Evolutionary conservation across 1,139 yeast genomes (phyloP).

Genomic region (Suhomyces maxii): DNA sequence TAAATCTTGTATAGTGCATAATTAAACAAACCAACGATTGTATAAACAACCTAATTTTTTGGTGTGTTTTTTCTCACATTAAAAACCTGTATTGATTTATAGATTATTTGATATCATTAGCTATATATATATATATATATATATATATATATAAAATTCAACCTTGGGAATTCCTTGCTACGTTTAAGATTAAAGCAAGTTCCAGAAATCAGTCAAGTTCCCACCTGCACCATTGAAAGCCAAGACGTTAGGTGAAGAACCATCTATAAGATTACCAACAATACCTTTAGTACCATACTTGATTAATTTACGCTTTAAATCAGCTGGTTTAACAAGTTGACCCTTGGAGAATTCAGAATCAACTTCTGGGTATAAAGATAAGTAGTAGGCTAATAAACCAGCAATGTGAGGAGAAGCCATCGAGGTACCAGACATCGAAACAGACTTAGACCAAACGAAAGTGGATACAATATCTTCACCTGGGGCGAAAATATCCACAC

Average conservation of each 20-base stretch:
- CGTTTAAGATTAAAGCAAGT: background rate
- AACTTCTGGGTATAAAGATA: constrained; percentile 42
- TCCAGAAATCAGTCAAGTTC: constrained; percentile 25
- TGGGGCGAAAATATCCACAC: constrained; percentile 49
- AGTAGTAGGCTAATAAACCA: constrained; percentile 42
- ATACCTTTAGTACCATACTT: constrained; percentile 39
- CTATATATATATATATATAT: too few species aligned
- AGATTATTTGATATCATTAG: background rate
- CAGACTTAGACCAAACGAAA: constrained; percentile 37
- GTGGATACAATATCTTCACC: constrained; percentile 45
- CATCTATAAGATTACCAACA: constrained; percentile 23
- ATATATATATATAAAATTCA: background rate
- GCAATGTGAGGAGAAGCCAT: constrained; percentile 49
- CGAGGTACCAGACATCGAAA: constrained; percentile 43
- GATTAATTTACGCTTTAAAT: constrained; percentile 37
- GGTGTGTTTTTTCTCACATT: too few species aligned
- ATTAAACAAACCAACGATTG: too few species aligned
- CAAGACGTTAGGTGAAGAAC: constrained; percentile 23
- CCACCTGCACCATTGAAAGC: constrained; percentile 29
- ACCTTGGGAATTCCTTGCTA: background rate
- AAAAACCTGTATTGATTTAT: background rate
- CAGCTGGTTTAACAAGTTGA: constrained; percentile 29
- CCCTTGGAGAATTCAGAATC: constrained; percentile 33
- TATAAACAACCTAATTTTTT: background rate
- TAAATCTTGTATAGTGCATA: background rate